Percentiles rank a stretch among this genome's conserved stretches.
Evolutionary conservation across 257 asterid species (phyloP).

Genomic region (Solanum piurae): DNA sequence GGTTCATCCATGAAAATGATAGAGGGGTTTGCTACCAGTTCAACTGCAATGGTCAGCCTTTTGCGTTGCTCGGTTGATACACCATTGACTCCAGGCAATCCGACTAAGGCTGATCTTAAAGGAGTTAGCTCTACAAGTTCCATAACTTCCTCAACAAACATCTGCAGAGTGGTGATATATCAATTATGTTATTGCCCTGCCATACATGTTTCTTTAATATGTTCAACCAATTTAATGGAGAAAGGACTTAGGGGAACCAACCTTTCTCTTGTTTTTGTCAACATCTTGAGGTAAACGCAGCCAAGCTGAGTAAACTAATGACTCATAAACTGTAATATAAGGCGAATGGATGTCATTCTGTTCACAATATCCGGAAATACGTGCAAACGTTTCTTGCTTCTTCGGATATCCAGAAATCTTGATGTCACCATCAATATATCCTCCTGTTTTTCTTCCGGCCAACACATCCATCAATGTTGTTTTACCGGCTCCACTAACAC

Average conservation of each 20-base stretch:
- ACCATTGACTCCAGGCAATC: constrained; percentile 52
- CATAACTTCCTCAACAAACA: constrained; percentile 50
- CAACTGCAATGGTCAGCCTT: constrained; percentile 61
- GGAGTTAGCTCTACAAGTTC: constrained; percentile 48
- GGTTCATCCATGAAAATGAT: constrained; percentile 75
- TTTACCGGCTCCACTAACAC: constrained; percentile 74
- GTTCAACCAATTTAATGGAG: not conserved
- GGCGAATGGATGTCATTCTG: constrained; percentile 69
- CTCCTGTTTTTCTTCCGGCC: constrained; percentile 66
- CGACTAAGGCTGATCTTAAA: constrained; percentile 43
- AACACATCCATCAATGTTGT: constrained; percentile 68
- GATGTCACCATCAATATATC: constrained; percentile 44
- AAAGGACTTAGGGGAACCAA: not conserved
- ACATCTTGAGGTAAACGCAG: constrained; percentile 43
- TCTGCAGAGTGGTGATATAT: constrained; percentile 6
- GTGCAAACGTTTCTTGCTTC: constrained; percentile 56
- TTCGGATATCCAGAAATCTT: constrained; percentile 55
- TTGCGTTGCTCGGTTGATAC: constrained; percentile 65
- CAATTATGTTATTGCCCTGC: too few species aligned
- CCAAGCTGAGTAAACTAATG: constrained; percentile 61
- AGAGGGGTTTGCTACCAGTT: constrained; percentile 60
- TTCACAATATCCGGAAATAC: constrained; percentile 61
- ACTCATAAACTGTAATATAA: constrained; percentile 45
- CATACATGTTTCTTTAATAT: not conserved
- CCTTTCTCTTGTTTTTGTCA: constrained; percentile 33